Conservation (phyloP, 1,284 basidiomycete genomes). For the Thelephora terrestris region DNA sequence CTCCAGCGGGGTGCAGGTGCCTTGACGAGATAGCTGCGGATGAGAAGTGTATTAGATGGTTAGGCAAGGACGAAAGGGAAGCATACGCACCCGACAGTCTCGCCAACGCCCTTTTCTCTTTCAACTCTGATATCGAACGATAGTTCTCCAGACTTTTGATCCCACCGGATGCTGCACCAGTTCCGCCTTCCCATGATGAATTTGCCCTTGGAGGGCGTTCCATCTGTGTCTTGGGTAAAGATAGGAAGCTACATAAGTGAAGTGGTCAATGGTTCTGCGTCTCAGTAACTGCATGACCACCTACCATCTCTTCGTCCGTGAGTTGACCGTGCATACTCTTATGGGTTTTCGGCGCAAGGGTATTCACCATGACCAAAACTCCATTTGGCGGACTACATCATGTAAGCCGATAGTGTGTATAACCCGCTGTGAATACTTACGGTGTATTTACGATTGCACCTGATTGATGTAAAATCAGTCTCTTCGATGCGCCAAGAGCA, state of each 20-base stretch:
- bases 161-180: constrained; percentile 74
- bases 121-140: constrained; percentile 88
- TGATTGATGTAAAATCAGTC: constrained; percentile 16
- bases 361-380: constrained; percentile 75
- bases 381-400: constrained; percentile 55
- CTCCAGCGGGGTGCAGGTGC: constrained; percentile 4
- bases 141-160: constrained; percentile 52
- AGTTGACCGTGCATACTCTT: constrained; percentile 64
- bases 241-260: constrained; percentile 50
- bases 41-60: no score
- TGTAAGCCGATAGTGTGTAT: constrained; percentile 7
- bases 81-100: constrained; percentile 54
- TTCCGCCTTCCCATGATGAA: constrained; percentile 84
- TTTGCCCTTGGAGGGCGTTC: constrained; percentile 55
- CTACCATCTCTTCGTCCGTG: constrained; percentile 82
- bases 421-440: constrained; percentile 29
- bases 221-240: constrained; percentile 74
- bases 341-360: constrained; percentile 76
- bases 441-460: constrained; percentile 77
- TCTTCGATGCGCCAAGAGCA: neutral
- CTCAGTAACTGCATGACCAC: constrained; percentile 5
- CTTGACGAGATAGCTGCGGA: constrained; percentile 3
- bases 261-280: neutral
- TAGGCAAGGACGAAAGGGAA: no score
- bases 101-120: constrained; percentile 68